Evolutionary conservation across 202 grass and related monocot species (phyloP).

Genomic region (Elaeis oleifera): DNA sequence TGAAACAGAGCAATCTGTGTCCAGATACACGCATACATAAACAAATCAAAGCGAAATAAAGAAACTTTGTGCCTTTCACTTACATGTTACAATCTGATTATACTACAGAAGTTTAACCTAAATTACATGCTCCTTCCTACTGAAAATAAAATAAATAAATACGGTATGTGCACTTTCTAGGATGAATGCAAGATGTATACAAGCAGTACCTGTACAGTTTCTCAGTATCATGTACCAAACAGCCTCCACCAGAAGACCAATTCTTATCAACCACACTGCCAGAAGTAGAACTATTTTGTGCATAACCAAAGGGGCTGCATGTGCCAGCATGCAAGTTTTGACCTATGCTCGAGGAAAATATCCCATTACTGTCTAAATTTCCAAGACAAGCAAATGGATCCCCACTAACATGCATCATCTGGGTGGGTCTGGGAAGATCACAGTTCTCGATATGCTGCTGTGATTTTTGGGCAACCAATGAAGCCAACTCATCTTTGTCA

Average conservation of each 20-base stretch:
- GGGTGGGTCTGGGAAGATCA: constrained; percentile 69
- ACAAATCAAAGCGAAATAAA: no score
- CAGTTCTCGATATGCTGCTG: constrained; percentile 55
- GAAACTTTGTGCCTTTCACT: no score
- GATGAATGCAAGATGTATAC: neutral
- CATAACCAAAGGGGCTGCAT: constrained; percentile 20
- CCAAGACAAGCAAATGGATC: constrained; percentile 18
- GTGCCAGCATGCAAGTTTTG: constrained; percentile 23
- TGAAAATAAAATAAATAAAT: neutral
- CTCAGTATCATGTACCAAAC: constrained; percentile 1
- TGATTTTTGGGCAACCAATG: constrained; percentile 62
- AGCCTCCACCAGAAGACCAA: constrained; percentile 22
- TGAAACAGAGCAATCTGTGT: no score
- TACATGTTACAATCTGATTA: no score
- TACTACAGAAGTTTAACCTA: no score
- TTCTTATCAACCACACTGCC: constrained; percentile 23
- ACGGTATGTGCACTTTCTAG: neutral
- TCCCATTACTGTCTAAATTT: constrained; percentile 24
- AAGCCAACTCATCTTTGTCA: constrained; percentile 65
- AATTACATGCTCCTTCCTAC: no score
- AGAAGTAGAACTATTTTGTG: constrained; percentile 32
- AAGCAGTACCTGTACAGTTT: constrained; percentile 2
- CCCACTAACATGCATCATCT: constrained; percentile 23
- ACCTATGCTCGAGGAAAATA: constrained; percentile 7
- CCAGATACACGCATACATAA: no score